Evolutionary conservation across 192 early-diverging fungal genomes (phyloP).

Genomic region (Podila epigama): DNA sequence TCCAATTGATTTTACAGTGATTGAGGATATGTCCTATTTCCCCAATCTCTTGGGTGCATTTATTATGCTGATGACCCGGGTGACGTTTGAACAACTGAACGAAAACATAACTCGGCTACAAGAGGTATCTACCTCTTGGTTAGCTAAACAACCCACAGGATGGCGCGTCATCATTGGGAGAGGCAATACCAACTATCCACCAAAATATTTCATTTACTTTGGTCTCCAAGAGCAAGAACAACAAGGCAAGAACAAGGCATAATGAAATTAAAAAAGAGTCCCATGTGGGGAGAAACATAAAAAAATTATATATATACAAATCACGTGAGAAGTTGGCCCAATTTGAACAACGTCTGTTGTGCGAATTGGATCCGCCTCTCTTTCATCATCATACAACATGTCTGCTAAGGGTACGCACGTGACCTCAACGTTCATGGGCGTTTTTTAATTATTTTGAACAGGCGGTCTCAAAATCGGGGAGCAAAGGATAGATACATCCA

Average conservation of each 20-base stretch:
- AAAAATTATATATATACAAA: no score
- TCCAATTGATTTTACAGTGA: neutral
- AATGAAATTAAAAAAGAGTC: no score
- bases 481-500: neutral
- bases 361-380: no score
- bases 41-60: neutral
- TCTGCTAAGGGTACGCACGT: constrained; percentile 2
- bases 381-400: constrained; percentile 3
- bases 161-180: neutral
- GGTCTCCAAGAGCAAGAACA: no score
- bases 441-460: no score
- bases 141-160: neutral
- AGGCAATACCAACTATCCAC: neutral
- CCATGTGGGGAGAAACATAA: no score
- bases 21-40: neutral
- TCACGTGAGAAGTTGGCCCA: no score
- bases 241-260: no score
- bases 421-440: no score
- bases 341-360: no score
- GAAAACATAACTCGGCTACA: neutral
- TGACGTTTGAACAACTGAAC: neutral
- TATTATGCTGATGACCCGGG: neutral
- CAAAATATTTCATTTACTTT: neutral
- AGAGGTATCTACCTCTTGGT: neutral
- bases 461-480: neutral